phyloP scores from a whole-genome alignment of 345 rosid genomes.

The Brassica incana region DNA sequence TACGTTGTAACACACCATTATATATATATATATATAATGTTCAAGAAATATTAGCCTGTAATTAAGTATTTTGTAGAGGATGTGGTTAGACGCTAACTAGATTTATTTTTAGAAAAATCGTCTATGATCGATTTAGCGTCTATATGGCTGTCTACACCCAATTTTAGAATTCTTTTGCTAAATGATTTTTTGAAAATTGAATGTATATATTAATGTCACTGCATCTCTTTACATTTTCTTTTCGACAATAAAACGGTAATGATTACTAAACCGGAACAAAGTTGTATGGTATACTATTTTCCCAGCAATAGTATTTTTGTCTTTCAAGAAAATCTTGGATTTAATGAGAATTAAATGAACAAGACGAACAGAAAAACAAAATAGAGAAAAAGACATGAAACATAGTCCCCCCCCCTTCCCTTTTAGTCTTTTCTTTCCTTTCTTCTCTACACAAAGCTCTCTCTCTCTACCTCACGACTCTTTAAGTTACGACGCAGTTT shows the following conservation, averaged over 20 bases:
- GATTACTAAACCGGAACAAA: not conserved
- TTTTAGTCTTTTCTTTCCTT: constrained; percentile 19
- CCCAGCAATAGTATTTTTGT: not conserved
- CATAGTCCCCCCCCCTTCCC: constrained; percentile 9
- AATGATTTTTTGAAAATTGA: too few species aligned
- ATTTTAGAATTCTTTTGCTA: too few species aligned
- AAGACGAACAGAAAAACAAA: constrained; percentile 30
- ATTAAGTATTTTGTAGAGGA: too few species aligned
- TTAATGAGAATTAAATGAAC: constrained; percentile 7
- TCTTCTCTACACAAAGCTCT: constrained; percentile 24
- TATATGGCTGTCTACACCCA: too few species aligned
- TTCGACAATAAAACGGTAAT: not conserved
- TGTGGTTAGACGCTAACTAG: too few species aligned
- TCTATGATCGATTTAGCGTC: too few species aligned
- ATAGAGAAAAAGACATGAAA: constrained; percentile 29
- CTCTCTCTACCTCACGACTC: not conserved
- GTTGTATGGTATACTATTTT: not conserved
- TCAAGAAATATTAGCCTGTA: too few species aligned
- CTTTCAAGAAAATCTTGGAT: not conserved
- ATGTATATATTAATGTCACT: not conserved
- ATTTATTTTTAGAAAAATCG: too few species aligned
- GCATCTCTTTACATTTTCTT: not conserved
- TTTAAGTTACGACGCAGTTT: constrained; percentile 30
- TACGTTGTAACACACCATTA: not conserved
- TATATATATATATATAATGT: too few species aligned